Evolutionary conservation across 176 grass and related monocot genomes (phyloP).

Genomic region (Triticum timopheevii): DNA sequence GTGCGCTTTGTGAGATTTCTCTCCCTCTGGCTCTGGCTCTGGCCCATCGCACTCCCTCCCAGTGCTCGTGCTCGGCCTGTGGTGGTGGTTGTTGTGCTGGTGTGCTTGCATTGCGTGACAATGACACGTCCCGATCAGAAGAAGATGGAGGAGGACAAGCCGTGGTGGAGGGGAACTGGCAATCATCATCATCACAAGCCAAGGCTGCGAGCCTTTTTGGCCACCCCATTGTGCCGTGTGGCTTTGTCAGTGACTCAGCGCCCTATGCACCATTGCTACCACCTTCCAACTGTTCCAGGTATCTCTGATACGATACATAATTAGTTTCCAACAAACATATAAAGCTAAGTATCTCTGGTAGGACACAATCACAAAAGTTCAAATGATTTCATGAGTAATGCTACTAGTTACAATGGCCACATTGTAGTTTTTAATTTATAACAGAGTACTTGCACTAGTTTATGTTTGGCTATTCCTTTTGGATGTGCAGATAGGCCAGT

Average conservation of each 20-base stretch:
- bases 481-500: background rate
- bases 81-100: background rate
- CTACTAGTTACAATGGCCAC: background rate
- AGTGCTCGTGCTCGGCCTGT: slow-evolving; percentile 26
- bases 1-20: background rate
- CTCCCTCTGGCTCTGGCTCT: background rate
- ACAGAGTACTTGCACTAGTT: background rate
- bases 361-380: background rate
- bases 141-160: slow-evolving; percentile 23
- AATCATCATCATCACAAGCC: slow-evolving; percentile 37
- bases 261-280: background rate
- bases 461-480: background rate
- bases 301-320: background rate
- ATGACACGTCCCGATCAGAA: slow-evolving; percentile 34
- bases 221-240: slow-evolving; percentile 13
- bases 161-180: slow-evolving; percentile 42
- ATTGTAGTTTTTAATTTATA: background rate
- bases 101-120: slow-evolving; percentile 12
- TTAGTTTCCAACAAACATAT: background rate
- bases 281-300: slow-evolving; percentile 23
- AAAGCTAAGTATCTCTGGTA: background rate
- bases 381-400: background rate
- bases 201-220: slow-evolving; percentile 46
- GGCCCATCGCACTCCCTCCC: too few species aligned
- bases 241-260: background rate